Conservation (phyloP, 129 eudicot species). For the Smallanthus sonchifolius region DNA sequence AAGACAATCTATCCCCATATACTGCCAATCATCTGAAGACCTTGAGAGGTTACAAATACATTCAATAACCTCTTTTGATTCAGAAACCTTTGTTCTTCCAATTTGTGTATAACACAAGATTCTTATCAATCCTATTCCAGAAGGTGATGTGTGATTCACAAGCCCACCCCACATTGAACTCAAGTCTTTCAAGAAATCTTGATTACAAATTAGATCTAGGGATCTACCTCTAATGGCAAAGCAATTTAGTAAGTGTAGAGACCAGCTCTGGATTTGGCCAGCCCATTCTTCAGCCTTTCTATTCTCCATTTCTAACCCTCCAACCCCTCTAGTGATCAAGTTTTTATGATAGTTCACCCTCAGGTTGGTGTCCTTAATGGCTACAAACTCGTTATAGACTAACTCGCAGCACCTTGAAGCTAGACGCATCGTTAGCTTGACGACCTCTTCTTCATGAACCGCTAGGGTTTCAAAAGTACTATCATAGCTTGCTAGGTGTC, state of each 20-base stretch:
- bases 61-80: constrained; percentile 39
- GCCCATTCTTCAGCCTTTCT: constrained; percentile 95
- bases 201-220: constrained; percentile 49
- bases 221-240: constrained; percentile 68
- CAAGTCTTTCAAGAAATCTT: constrained; percentile 58
- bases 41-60: constrained; percentile 65
- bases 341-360: constrained; percentile 59
- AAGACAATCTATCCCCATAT: constrained; percentile 83
- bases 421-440: constrained; percentile 50
- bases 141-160: constrained; percentile 65
- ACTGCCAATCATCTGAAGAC: constrained; percentile 96
- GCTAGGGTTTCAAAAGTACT: constrained; percentile 47
- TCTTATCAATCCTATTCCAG: constrained; percentile 68
- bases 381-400: constrained; percentile 57
- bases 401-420: constrained; percentile 52
- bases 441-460: constrained; percentile 60
- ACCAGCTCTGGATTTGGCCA: constrained; percentile 88
- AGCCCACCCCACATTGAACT: constrained; percentile 94
- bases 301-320: constrained; percentile 65
- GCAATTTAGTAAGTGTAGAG: constrained; percentile 68
- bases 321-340: constrained; percentile 76
- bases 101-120: constrained; percentile 53
- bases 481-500: constrained; percentile 84
- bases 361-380: constrained; percentile 29
- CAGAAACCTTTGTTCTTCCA: constrained; percentile 58